Conservation (phyloP, 2,329 filamentous ascomycete species). For the Aspergillus vadensis region DNA sequence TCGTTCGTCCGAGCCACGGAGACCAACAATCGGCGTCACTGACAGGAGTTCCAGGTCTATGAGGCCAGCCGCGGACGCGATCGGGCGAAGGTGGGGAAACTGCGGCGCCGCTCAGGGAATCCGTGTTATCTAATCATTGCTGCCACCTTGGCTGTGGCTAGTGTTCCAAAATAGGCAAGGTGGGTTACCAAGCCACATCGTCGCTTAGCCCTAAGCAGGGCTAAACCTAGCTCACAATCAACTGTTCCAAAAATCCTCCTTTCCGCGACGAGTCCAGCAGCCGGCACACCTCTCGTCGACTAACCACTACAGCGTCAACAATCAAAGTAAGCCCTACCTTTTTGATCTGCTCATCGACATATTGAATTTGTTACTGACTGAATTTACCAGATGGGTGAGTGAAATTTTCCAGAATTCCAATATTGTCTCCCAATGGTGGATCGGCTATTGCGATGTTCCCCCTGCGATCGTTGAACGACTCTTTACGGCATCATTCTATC, state of each 20-base stretch:
- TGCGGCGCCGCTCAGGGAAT: conserved; percentile 11
- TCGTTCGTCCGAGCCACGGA: not conserved
- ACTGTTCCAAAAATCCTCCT: conserved; percentile 45
- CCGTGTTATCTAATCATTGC: conserved; percentile 10
- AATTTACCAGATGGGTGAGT: conserved; percentile 64
- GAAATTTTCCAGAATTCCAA: conserved; percentile 25
- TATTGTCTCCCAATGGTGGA: conserved; percentile 32
- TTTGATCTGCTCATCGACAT: conserved; percentile 19
- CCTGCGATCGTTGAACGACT: conserved; percentile 31
- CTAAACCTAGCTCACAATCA: conserved; percentile 45
- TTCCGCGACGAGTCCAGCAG: conserved; percentile 40
- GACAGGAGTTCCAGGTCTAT: not conserved
- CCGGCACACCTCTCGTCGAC: conserved; percentile 41
- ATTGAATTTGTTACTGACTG: conserved; percentile 30
- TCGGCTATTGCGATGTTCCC: conserved; percentile 29
- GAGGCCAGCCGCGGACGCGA: not conserved
- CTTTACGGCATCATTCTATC: conserved; percentile 8
- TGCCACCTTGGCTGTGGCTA: conserved; percentile 21
- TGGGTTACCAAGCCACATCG: conserved; percentile 24
- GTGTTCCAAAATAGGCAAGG: conserved; percentile 31
- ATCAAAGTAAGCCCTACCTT: conserved; percentile 48
- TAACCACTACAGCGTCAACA: conserved; percentile 54
- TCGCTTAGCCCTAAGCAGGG: conserved; percentile 48
- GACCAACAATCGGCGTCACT: conserved; percentile 1
- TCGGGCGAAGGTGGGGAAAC: conserved; percentile 20